Base-by-base conservation (phyloP, 345 rosid genomes). In the Abelmoschus esculentus region DNA sequence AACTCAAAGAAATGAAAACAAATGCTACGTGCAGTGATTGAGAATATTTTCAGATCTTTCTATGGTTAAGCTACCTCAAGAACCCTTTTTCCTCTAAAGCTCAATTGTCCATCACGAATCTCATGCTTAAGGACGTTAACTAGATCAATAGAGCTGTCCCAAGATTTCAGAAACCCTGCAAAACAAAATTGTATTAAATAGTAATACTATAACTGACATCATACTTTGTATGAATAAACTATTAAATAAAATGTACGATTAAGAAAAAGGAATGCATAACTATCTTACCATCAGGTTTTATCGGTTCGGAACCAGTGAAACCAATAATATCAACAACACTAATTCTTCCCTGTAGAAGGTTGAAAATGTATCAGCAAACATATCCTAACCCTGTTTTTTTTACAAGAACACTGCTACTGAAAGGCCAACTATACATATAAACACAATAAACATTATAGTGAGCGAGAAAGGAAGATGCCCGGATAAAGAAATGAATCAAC, bases 81-180 rank as follows among this genome's bases (percentile, higher is more conserved):
- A 3, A 93, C 93, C 78, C 96, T 84, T 79, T 93, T 93, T 58
- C 98, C 98, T 83, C 97, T 88, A 73, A 93, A 91, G 86, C 91
- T 93, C 73, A 93, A 81, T 67, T 93, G 96, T 75, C 98, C 98
- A 80, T 93, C 97, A 34, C 98, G 91, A 76, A 87, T 93, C 72
- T 93, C 98, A 72, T 89, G 90, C 82, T 86, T 93, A 70, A 91
- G 95, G 69, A 91, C 84, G 71, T 83, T 84, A 70, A 93, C 93
- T 31, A 93, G 98, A 77, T 89, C 96, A 67, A 87, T 73, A 42
- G 96, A 85, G 71, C 86, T 87, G 74, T 93, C 97, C 92, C 95
- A 91, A 61, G 87, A 86, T 81, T 87, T 93, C 77, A 88, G 64
- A 77, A 85, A 87, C 72, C 96, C 97, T 91, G 82, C 72, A 81